A percentile compares a stretch with the other conserved stretches of the same genome.
phyloP scores from a whole-genome alignment of 1,284 basidiomycete genomes.

The Sutorius eximius region DNA sequence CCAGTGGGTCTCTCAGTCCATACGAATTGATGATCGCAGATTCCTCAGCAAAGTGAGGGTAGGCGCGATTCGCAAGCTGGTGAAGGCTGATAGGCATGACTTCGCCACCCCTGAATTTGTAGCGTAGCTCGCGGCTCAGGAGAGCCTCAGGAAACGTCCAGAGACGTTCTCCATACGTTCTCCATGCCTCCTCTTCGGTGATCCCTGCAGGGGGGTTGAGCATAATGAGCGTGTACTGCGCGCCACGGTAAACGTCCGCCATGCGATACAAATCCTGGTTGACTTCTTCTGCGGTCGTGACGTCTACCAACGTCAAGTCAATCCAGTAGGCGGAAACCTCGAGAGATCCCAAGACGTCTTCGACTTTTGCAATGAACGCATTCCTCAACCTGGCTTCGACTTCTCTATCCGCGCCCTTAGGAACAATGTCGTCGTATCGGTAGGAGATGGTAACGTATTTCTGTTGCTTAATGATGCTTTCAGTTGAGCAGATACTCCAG shows the following conservation, averaged over 20 bases:
- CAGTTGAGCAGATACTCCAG: slow-evolving; percentile 8
- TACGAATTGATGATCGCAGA: slow-evolving; percentile 29
- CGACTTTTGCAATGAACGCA: slow-evolving; percentile 12
- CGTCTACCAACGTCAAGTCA: slow-evolving; percentile 16
- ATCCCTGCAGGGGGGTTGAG: slow-evolving; percentile 1
- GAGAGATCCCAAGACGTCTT: slow-evolving; percentile 10
- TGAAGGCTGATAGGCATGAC: slow-evolving; percentile 25
- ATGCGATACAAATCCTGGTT: slow-evolving; percentile 30
- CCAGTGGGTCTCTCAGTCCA: slow-evolving; percentile 23
- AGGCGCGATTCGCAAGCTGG: slow-evolving; percentile 29
- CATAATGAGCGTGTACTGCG: slow-evolving; percentile 31
- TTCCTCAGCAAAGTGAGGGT: slow-evolving; percentile 16
- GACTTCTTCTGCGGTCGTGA: neutral
- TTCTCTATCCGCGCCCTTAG: neutral
- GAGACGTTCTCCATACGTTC: slow-evolving; percentile 26
- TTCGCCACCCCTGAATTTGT: slow-evolving; percentile 11
- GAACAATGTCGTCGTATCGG: slow-evolving; percentile 14
- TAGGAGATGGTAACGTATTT: slow-evolving; percentile 27
- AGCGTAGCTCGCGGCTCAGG: slow-evolving; percentile 21
- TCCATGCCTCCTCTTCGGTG: slow-evolving; percentile 15
- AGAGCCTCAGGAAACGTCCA: slow-evolving; percentile 31
- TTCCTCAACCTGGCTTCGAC: neutral
- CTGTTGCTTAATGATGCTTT: slow-evolving; percentile 13
- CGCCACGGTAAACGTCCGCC: slow-evolving; percentile 29
- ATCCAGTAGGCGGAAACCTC: slow-evolving; percentile 27